Evolutionary conservation across 306 rosid genomes (phyloP).

Genomic region (Casuarina cunninghamiana): DNA sequence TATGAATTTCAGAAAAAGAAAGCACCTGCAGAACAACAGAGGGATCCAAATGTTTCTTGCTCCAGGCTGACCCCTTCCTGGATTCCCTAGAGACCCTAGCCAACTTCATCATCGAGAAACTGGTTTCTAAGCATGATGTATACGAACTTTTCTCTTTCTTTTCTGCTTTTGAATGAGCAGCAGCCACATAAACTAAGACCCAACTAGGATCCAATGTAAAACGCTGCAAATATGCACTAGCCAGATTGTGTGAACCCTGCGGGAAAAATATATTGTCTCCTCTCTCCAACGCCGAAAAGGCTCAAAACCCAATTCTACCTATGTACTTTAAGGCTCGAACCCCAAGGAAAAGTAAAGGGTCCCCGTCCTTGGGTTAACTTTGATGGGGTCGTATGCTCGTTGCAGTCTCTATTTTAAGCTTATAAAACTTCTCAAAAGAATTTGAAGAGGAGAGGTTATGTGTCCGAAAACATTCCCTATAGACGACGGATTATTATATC

Average conservation of each 20-base stretch:
- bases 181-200: too few relatives aligned
- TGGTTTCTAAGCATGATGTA: background rate
- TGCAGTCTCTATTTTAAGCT: background rate
- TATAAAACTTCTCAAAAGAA: conserved; percentile 16
- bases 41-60: background rate
- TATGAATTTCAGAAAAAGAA: background rate
- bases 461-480: conserved; percentile 33
- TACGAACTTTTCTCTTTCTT: background rate
- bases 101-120: background rate
- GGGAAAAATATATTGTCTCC: background rate
- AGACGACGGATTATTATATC: background rate
- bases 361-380: background rate
- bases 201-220: too few relatives aligned
- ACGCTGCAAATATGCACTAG: too few relatives aligned
- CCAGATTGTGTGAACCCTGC: too few relatives aligned
- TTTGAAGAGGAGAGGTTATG: background rate
- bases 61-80: background rate
- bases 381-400: conserved; percentile 12
- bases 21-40: background rate
- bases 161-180: too few relatives aligned
- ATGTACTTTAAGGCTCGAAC: conserved; percentile 17
- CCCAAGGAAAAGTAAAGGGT: conserved; percentile 9
- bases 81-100: background rate
- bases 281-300: background rate
- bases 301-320: background rate